Conservation (phyloP, 2,329 filamentous ascomycete species). For the Nakataea oryzae region DNA sequence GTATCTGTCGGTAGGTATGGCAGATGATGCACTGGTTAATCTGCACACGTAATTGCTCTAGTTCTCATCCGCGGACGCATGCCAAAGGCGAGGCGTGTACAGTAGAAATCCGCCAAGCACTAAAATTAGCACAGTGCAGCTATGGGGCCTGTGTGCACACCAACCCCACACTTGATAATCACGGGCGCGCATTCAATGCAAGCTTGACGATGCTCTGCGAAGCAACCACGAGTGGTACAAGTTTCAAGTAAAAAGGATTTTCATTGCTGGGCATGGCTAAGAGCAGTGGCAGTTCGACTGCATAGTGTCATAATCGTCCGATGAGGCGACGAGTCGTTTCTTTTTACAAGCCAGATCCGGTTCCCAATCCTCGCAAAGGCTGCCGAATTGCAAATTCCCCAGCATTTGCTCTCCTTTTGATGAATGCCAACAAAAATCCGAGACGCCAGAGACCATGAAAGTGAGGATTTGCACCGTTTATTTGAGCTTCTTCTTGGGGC, state of each 20-base stretch:
- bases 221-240: neutral
- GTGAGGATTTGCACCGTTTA: slow-evolving; percentile 24
- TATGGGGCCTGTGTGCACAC: neutral
- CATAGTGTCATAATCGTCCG: neutral
- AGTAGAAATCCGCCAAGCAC: neutral
- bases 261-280: neutral
- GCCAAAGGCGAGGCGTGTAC: no score
- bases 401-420: slow-evolving; percentile 1
- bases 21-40: no score
- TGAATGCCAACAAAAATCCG: slow-evolving; percentile 4
- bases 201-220: no score
- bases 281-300: neutral
- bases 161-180: neutral
- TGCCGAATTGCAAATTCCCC: neutral
- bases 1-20: no score
- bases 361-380: neutral
- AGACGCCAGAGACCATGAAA: slow-evolving; percentile 3
- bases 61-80: neutral
- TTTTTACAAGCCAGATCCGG: neutral
- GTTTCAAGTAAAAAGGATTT: neutral
- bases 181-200: no score
- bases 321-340: neutral
- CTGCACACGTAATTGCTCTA: neutral
- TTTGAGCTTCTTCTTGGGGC: slow-evolving; percentile 94
- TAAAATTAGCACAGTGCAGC: neutral